These are phyloP conservation scores for Magnolia officinalis DNA, from an alignment of 164 flowering plant genomes.

Conservation along the genomic window DNA sequence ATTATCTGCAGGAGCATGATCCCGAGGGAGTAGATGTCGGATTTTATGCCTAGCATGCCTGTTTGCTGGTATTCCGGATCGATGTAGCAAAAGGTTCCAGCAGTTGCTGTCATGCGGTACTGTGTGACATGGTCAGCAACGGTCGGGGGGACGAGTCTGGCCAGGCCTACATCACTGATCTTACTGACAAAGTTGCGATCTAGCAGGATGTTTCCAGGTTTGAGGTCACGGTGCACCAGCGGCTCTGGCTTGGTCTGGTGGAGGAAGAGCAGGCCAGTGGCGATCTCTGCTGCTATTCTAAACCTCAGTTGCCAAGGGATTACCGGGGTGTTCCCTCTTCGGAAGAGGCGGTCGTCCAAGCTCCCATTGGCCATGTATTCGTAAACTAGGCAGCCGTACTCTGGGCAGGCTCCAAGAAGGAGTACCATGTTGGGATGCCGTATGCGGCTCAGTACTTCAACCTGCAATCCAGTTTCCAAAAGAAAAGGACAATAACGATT, in stretches of 20 bases:
- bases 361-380: slow-evolving; percentile 79
- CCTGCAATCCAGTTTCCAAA: slow-evolving; percentile 29
- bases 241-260: slow-evolving; percentile 82
- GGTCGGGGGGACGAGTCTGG: slow-evolving; percentile 68
- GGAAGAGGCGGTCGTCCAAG: slow-evolving; percentile 66
- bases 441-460: slow-evolving; percentile 68
- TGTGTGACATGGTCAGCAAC: slow-evolving; percentile 55
- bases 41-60: slow-evolving; percentile 68
- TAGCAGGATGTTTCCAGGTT: slow-evolving; percentile 64
- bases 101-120: slow-evolving; percentile 67
- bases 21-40: slow-evolving; percentile 68
- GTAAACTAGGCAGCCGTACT: slow-evolving; percentile 66
- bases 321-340: slow-evolving; percentile 42
- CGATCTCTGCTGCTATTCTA: slow-evolving; percentile 64
- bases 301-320: slow-evolving; percentile 64
- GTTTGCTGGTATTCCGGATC: slow-evolving; percentile 84
- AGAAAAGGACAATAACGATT: not conserved
- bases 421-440: slow-evolving; percentile 84
- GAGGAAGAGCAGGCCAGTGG: slow-evolving; percentile 64
- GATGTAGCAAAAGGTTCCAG: slow-evolving; percentile 76
- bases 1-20: slow-evolving; percentile 62
- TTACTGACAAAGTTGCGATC: slow-evolving; percentile 67
- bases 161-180: slow-evolving; percentile 69
- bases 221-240: slow-evolving; percentile 70
- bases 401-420: slow-evolving; percentile 78